Percentiles rank a stretch among this genome's conserved stretches.
phyloP scores from a whole-genome alignment of 495 filamentous ascomycete species.

The Sordaria brevicollis region DNA sequence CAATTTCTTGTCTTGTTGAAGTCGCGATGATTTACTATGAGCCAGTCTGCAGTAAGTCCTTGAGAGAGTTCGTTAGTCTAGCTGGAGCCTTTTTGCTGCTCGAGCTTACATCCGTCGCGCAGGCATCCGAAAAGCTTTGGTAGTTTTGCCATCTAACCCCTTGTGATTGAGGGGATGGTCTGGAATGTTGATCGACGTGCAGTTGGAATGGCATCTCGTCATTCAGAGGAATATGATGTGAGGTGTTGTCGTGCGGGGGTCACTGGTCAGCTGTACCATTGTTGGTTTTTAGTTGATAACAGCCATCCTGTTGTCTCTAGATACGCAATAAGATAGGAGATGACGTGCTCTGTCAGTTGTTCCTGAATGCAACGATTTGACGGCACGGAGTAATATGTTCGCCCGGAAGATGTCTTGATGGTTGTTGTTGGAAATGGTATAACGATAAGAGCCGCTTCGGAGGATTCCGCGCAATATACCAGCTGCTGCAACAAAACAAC shows the following conservation, averaged over 20 bases:
- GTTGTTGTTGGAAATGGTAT: not conserved
- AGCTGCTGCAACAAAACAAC: not conserved
- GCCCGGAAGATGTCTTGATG: not conserved
- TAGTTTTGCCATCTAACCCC: not conserved
- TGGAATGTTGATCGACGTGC: not conserved
- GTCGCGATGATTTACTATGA: no score
- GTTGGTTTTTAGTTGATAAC: not conserved
- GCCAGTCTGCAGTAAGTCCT: not conserved
- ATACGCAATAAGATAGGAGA: not conserved
- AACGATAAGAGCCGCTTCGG: not conserved
- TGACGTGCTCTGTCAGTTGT: not conserved
- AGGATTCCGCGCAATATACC: not conserved
- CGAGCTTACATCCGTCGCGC: not conserved
- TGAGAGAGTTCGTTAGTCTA: not conserved
- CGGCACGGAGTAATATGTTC: not conserved
- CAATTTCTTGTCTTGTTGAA: not conserved
- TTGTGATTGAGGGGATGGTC: not conserved
- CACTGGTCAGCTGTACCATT: not conserved
- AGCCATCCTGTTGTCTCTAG: not conserved
- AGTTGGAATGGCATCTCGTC: not conserved
- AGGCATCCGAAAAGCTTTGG: not conserved
- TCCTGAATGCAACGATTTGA: not conserved
- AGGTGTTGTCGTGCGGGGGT: not conserved
- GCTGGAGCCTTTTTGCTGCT: not conserved
- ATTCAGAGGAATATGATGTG: not conserved